phyloP scores from a whole-genome alignment of 2,329 filamentous ascomycete genomes.

The Colletotrichum sp. region DNA sequence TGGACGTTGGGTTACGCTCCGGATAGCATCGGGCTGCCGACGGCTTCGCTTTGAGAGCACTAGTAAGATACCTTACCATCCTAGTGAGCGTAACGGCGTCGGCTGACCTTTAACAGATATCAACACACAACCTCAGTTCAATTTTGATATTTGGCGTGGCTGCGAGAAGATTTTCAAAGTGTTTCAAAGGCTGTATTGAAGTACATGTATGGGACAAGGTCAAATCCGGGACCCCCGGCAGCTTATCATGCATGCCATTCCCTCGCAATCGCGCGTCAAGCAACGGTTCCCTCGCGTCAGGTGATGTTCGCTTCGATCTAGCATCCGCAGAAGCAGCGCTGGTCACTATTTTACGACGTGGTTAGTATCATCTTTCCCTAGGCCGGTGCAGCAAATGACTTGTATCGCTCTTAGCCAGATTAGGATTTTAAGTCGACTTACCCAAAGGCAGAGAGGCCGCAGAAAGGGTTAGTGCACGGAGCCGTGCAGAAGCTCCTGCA shows the following conservation, averaged over 20 bases:
- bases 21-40: background rate
- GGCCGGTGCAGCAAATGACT: background rate
- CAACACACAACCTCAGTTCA: background rate
- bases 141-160: background rate
- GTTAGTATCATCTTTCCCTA: background rate
- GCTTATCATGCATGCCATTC: background rate
- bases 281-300: background rate
- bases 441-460: constrained; percentile 1
- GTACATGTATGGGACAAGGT: background rate
- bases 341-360: background rate
- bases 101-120: background rate
- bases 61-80: background rate
- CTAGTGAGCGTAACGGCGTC: background rate
- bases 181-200: background rate
- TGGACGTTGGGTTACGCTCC: background rate
- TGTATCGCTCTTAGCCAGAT: background rate
- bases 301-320: background rate
- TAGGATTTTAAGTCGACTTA: background rate
- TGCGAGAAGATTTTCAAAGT: background rate
- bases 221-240: background rate
- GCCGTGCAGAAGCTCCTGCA: background rate
- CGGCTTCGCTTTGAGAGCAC: background rate
- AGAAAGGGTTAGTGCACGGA: background rate
- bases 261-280: background rate
- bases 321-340: background rate